These are phyloP conservation scores for Penicillium canescens DNA, from an alignment of 495 filamentous ascomycete genomes.

Conservation along the genomic window DNA sequence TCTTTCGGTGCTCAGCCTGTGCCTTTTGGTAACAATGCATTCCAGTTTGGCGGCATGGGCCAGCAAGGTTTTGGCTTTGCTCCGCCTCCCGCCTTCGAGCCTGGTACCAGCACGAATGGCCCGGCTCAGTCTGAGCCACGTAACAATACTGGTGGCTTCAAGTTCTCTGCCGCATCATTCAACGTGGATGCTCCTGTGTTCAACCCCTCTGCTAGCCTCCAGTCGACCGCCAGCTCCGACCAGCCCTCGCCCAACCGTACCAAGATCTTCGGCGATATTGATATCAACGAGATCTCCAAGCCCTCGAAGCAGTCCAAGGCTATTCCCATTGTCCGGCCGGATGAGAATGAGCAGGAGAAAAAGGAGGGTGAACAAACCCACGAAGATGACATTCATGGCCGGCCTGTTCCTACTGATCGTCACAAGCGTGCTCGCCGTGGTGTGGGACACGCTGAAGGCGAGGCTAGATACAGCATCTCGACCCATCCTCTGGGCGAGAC, in stretches of 20 bases:
- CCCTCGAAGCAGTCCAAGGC: slow-evolving; percentile 73
- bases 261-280: slow-evolving; percentile 76
- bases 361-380: slow-evolving; percentile 49
- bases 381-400: slow-evolving; percentile 31
- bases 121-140: slow-evolving; percentile 11
- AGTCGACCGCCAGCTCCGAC: slow-evolving; percentile 24
- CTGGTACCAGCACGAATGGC: slow-evolving; percentile 40
- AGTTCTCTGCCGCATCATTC: slow-evolving; percentile 73
- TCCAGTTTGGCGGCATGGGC: slow-evolving; percentile 48
- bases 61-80: slow-evolving; percentile 55
- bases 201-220: slow-evolving; percentile 54
- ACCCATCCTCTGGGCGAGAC: slow-evolving; percentile 46
- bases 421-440: slow-evolving; percentile 70
- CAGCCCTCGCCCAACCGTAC: slow-evolving; percentile 32
- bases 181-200: slow-evolving; percentile 82
- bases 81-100: slow-evolving; percentile 71
- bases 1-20: slow-evolving; percentile 61
- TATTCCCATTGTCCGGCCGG: slow-evolving; percentile 75
- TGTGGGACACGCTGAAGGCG: slow-evolving; percentile 61
- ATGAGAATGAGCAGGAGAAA: slow-evolving; percentile 44
- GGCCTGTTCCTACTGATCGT: slow-evolving; percentile 49
- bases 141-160: slow-evolving; percentile 59
- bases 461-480: slow-evolving; percentile 70
- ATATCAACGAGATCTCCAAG: slow-evolving; percentile 62
- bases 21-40: slow-evolving; percentile 53